phyloP scores from a whole-genome alignment of 2,329 filamentous ascomycete species.

The Colletotrichum spaethianum region DNA sequence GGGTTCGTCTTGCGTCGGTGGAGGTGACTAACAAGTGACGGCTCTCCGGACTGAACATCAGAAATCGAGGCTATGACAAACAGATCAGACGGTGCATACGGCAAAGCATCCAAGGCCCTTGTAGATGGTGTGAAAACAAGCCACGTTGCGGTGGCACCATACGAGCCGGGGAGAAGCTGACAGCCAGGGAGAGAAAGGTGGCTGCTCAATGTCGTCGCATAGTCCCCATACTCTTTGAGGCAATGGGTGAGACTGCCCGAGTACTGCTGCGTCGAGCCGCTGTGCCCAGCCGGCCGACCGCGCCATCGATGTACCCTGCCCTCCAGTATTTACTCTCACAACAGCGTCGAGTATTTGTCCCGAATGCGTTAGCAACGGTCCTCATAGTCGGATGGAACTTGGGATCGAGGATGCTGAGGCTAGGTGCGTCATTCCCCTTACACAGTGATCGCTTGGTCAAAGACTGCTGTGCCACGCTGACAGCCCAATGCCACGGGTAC shows the following conservation, averaged over 20 bases:
- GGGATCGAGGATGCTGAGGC: not conserved
- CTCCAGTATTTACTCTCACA: not conserved
- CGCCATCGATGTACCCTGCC: not conserved
- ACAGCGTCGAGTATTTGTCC: not conserved
- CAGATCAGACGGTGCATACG: not conserved
- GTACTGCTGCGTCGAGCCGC: not conserved
- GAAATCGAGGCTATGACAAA: constrained; percentile 3
- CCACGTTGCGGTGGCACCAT: constrained; percentile 19
- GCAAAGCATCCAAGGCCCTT: constrained; percentile 15
- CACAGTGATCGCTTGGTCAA: not conserved
- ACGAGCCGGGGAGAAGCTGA: constrained; percentile 9
- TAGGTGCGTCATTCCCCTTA: not conserved
- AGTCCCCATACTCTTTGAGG: constrained; percentile 1
- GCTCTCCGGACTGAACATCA: not conserved
- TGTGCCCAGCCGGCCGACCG: not conserved
- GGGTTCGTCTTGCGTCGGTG: not conserved
- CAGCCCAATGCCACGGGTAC: not conserved
- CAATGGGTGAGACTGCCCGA: not conserved
- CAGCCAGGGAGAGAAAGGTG: not conserved
- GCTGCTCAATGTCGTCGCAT: not conserved
- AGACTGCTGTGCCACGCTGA: constrained; percentile 12
- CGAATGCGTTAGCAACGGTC: not conserved
- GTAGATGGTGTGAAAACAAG: constrained; percentile 12
- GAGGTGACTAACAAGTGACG: constrained; percentile 7
- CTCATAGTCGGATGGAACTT: not conserved